Base-by-base conservation (phyloP, 1,284 basidiomycete genomes). In the Exsudoporus floridanus region DNA sequence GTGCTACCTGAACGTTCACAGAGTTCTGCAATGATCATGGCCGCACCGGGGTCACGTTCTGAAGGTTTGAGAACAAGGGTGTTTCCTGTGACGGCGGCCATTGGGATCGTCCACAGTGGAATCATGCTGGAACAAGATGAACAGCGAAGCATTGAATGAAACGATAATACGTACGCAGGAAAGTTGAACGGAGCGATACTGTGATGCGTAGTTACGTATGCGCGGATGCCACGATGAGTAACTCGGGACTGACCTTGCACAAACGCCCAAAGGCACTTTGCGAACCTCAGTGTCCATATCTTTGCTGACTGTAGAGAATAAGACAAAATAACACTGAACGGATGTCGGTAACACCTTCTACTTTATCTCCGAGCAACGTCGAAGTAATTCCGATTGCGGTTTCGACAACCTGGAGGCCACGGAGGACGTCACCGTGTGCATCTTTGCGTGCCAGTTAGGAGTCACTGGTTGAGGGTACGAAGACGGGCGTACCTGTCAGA, bases 201-300 rank as follows among this genome's bases (percentile, higher is more conserved):
- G 46, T 49, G 41, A 42, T 34, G n/a, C 9, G 46, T 34, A 30
- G 42, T 52, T 34, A 35, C n/a, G 53, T 18, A 62, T 48, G 41
- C 3, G n/a, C 14, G n/a, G 19, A 45, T 45, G 43, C 19, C 10
- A 49, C n/a, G 33, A 46, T 30, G 42, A 18, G 30, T 35, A 27
- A 44, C n/a, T 49, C 21, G 38, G 38, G 40, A 46, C 56, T 37
- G 46, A 82, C 84, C 83, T 87, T 54, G 90, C 81, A 58, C 88
- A 91, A 34, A 92, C 88, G 56, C 90, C 89, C 19, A 94, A 74
- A 5, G 92, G 90, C 33, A 91, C 71, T 56, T 83, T 82, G 41
- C 93, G 81, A 21, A 88, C 87, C 55, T 91, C 87, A 9, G 96
- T 98, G 70, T 98, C 96, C 96, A 98, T 99, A 67, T 98, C 94